Conservation (phyloP, 371 early-diverging fungal species). For the Apophysomyces trapeziformis region DNA sequence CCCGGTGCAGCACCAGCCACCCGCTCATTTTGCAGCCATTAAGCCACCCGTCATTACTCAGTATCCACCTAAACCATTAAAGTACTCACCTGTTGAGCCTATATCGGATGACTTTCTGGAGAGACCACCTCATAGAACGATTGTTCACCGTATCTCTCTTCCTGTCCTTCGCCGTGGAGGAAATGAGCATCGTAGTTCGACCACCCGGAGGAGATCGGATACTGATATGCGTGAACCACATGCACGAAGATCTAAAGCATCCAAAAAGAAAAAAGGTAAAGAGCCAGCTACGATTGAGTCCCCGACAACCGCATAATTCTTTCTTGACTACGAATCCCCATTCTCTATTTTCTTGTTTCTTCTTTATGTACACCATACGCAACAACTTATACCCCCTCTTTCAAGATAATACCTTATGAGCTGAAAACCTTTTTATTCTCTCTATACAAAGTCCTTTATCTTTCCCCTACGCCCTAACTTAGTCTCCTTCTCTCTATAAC, state of each 20-base stretch:
- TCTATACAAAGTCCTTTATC: not conserved
- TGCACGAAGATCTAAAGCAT: not conserved
- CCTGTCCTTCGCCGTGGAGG: slow-evolving; percentile 15
- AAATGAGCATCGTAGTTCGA: not conserved
- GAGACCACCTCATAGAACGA: not conserved
- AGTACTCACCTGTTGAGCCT: slow-evolving; percentile 37
- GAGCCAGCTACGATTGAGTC: slow-evolving; percentile 4
- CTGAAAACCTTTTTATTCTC: not conserved
- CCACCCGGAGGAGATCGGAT: slow-evolving; percentile 5
- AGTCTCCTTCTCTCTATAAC: too few relatives aligned
- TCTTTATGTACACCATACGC: slow-evolving; percentile 3
- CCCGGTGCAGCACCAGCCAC: slow-evolving; percentile 3
- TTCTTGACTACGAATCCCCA: not conserved
- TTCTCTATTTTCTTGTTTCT: too few relatives aligned
- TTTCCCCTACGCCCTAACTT: not conserved
- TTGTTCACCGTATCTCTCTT: slow-evolving; percentile 22
- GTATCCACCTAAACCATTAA: slow-evolving; percentile 34
- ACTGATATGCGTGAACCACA: slow-evolving; percentile 2
- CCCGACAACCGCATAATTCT: not conserved
- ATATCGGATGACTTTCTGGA: slow-evolving; percentile 12
- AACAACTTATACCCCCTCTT: slow-evolving; percentile 2
- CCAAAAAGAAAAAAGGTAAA: slow-evolving; percentile 2
- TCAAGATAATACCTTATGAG: not conserved
- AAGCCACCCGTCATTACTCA: slow-evolving; percentile 35
- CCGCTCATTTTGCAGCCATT: slow-evolving; percentile 6